Evolutionary conservation across 176 grass and related monocot species (phyloP), one percentile per base, ranked within the genome.

Genomic region (Oropetium thomaeum): DNA sequence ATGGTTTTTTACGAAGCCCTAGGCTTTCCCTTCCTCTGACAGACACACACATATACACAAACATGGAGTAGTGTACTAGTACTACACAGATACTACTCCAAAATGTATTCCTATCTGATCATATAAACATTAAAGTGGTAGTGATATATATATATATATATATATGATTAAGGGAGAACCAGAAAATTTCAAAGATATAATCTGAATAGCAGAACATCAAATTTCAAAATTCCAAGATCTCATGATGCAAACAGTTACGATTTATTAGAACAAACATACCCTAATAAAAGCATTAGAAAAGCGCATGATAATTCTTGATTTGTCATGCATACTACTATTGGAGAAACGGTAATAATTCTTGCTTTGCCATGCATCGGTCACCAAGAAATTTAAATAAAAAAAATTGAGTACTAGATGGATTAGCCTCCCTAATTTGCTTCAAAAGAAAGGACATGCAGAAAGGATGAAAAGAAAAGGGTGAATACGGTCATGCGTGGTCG

Each of bases 401-500:
- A 55, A 55, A 55, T 11, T 25, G 8, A 26, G 53, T 20, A 48
- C 45, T 48, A 19, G 1, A 74, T 14, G 2, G 4, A 31, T 45
- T 45, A 17, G 53, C 2, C 6, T 47, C 17, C 57, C 78, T 77
- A 38, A 65, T 51, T 81, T 1, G 12, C 25, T 48, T 74, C 28
- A 73, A 39, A 25, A 19, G 8, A 80, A 66, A 71, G 53, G 48
- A 81, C 23, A 73, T 32, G 52, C 79, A 86, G 52, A 68, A 71
- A 65, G 43, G 69, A 67, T 81, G 69, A 69, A 78, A 81, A 53
- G 22, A 33, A 42, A 67, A 51, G 28, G 67, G 43, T 17, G n/a
- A n/a, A n/a, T 62, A 37, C 63, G 59, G 47, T 49, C 41, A 52
- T 53, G 70, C 62, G 49, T 43, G 67, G 23, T 69, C n/a, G 77